phyloP scores from a whole-genome alignment of 345 rosid genomes.

The Salix caprea region DNA sequence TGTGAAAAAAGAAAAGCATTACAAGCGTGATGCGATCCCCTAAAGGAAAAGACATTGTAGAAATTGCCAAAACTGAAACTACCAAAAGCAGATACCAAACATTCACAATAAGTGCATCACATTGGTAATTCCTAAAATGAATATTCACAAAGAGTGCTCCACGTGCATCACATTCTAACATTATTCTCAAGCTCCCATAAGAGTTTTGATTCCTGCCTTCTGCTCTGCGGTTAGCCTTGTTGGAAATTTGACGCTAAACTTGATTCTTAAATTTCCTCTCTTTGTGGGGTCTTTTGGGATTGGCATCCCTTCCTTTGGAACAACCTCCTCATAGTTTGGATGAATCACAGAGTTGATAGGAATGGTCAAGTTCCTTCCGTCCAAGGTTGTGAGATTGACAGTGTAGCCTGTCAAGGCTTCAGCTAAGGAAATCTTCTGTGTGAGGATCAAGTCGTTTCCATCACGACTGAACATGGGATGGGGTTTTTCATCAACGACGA shows the following conservation, averaged over 20 bases:
- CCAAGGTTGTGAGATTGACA: conserved; percentile 16
- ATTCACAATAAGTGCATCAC: neutral
- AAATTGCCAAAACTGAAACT: neutral
- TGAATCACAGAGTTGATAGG: conserved; percentile 13
- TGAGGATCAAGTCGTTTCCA: conserved; percentile 18
- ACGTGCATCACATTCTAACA: too few relatives aligned
- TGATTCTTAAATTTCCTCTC: conserved; percentile 16
- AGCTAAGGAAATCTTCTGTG: conserved; percentile 22
- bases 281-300: conserved; percentile 7
- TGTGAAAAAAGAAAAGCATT: neutral
- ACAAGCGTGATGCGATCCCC: neutral
- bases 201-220: conserved; percentile 17
- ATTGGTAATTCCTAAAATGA: neutral
- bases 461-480: conserved; percentile 21
- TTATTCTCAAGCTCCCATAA: neutral
- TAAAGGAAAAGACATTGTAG: neutral
- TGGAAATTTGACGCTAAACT: conserved; percentile 10
- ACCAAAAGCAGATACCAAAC: neutral
- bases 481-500: conserved; percentile 20
- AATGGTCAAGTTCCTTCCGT: conserved; percentile 9
- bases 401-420: conserved; percentile 21
- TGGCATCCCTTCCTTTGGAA: conserved; percentile 16
- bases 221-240: conserved; percentile 19
- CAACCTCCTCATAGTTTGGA: conserved; percentile 15
- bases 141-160: neutral